These are phyloP conservation scores for Fusarium penzigii DNA, from an alignment of 2,329 filamentous ascomycete genomes.

Conservation along the genomic window DNA sequence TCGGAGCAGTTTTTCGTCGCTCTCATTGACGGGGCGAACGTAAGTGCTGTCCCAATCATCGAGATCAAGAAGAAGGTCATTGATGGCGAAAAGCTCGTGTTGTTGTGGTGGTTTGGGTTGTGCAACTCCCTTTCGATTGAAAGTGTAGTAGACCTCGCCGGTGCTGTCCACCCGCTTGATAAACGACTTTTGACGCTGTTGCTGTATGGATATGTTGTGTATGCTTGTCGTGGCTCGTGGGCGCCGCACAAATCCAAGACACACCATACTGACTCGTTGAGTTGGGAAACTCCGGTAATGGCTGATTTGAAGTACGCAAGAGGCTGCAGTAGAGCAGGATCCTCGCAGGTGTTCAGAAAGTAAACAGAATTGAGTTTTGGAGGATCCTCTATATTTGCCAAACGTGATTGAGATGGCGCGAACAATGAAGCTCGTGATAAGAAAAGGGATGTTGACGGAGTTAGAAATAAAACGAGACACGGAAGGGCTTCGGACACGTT, in stretches of 20 bases:
- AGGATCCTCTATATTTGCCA: too few relatives aligned
- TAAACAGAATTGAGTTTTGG: neutral
- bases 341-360: neutral
- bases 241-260: conserved; percentile 4
- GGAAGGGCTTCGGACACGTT: conserved; percentile 4
- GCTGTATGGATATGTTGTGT: neutral
- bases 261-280: conserved; percentile 21
- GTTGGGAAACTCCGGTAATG: conserved; percentile 1
- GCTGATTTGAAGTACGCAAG: neutral
- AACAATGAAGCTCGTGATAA: neutral
- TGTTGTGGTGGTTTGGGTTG: conserved; percentile 11
- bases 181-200: conserved; percentile 27
- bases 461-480: conserved; percentile 2
- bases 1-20: conserved; percentile 36
- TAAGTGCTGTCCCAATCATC: conserved; percentile 47
- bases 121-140: conserved; percentile 17
- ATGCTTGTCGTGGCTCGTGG: conserved; percentile 1
- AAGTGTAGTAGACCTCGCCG: conserved; percentile 29
- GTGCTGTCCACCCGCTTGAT: conserved; percentile 21
- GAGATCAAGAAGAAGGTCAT: conserved; percentile 51
- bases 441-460: neutral
- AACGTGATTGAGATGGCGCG: too few relatives aligned
- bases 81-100: conserved; percentile 41
- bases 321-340: neutral
- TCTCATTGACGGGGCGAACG: conserved; percentile 43